phyloP scores from a whole-genome alignment of 352 stramenopile species.

The Phytopythium kandeliae region DNA sequence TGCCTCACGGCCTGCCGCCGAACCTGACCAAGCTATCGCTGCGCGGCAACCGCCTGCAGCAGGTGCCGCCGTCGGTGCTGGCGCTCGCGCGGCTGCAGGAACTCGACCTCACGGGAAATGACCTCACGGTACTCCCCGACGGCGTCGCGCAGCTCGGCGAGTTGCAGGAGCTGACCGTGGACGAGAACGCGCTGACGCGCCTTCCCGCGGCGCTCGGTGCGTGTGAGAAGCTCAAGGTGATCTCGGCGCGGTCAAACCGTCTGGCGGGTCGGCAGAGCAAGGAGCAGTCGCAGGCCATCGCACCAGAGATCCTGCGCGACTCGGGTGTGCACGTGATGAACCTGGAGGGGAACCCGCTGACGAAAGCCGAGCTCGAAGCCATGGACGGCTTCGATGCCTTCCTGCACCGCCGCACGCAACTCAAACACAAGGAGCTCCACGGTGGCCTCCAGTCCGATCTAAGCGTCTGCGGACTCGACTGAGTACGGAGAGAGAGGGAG shows the following conservation, averaged over 20 bases:
- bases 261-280: conserved; percentile 19
- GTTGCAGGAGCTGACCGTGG: conserved; percentile 63
- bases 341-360: conserved; percentile 76
- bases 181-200: conserved; percentile 44
- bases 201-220: conserved; percentile 40
- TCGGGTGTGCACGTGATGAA: conserved; percentile 81
- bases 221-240: conserved; percentile 67
- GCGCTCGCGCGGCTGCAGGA: conserved; percentile 51
- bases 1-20: conserved; percentile 48
- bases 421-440: conserved; percentile 88
- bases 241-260: conserved; percentile 57
- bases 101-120: conserved; percentile 67
- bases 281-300: conserved; percentile 36
- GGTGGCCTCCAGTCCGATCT: conserved; percentile 69
- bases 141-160: conserved; percentile 38
- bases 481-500: not conserved
- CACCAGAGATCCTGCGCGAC: conserved; percentile 40
- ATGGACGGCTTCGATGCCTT: conserved; percentile 81
- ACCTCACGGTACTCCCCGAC: conserved; percentile 31
- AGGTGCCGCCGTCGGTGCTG: conserved; percentile 40
- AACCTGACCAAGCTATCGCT: conserved; percentile 78
- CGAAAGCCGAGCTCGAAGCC: conserved; percentile 62
- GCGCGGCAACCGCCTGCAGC: conserved; percentile 45
- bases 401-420: conserved; percentile 58
- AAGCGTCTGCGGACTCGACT: conserved; percentile 80